Percentiles rank a stretch among this genome's conserved stretches.
Evolutionary conservation across 257 asterid genomes (phyloP).

Genomic region (Rhazya stricta): DNA sequence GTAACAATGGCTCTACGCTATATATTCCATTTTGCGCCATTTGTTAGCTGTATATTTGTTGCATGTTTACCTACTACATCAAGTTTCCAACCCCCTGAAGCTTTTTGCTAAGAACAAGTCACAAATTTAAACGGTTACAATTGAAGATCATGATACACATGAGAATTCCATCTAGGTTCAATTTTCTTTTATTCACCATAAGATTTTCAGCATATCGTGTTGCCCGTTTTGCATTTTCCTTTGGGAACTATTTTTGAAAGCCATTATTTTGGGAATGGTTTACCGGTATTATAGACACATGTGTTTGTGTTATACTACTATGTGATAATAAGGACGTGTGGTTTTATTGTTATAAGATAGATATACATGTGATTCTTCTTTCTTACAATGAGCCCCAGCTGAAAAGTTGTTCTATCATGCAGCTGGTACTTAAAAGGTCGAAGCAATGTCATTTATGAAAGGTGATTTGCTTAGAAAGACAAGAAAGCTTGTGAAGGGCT

Average conservation of each 20-base stretch:
- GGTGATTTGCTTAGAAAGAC: constrained; percentile 76
- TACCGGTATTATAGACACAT: too few relatives aligned
- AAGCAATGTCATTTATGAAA: constrained; percentile 68
- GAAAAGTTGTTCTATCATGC: not conserved
- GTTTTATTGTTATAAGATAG: not conserved
- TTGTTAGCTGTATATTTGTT: not conserved
- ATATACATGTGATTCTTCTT: not conserved
- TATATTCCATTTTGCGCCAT: not conserved
- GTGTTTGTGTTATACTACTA: too few relatives aligned
- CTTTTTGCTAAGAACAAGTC: not conserved
- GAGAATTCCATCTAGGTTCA: not conserved
- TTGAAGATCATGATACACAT: not conserved
- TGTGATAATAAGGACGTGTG: not conserved
- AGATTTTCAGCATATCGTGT: not conserved
- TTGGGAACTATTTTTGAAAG: not conserved
- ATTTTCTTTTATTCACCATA: not conserved
- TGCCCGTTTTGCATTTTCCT: not conserved
- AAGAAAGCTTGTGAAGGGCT: constrained; percentile 82
- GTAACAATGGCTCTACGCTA: not conserved
- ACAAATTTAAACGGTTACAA: not conserved
- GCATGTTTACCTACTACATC: not conserved
- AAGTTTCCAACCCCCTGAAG: not conserved
- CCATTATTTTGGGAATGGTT: not conserved
- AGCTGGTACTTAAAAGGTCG: not conserved
- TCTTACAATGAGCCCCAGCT: not conserved